Evolutionary conservation across 805 yeast species (phyloP).

Genomic region (Scheffersomyces spartinae): DNA sequence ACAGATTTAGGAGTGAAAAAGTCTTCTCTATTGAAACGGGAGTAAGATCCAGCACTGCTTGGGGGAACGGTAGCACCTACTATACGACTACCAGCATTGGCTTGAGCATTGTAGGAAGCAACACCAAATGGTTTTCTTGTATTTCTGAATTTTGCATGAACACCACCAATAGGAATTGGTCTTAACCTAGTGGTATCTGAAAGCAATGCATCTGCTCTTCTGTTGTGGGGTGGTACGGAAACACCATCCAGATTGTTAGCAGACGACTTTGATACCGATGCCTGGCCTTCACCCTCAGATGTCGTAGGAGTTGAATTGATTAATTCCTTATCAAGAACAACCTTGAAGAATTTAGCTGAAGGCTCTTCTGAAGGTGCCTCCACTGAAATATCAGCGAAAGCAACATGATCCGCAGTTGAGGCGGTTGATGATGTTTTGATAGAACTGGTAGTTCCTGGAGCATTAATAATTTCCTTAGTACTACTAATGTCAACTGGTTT

Average conservation of each 20-base stretch:
- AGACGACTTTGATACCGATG: conserved; percentile 1
- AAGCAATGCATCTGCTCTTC: conserved; percentile 31
- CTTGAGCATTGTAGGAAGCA: conserved; percentile 28
- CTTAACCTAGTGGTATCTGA: conserved; percentile 23
- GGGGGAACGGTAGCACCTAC: neutral
- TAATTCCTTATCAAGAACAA: neutral
- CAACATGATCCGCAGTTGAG: no score
- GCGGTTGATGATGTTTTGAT: no score
- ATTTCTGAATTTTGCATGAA: conserved; percentile 19
- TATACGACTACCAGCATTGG: conserved; percentile 8
- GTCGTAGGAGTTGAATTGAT: neutral
- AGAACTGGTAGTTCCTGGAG: no score
- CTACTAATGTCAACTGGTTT: no score
- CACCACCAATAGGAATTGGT: conserved; percentile 27
- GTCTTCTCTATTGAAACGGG: conserved; percentile 51
- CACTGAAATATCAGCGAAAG: neutral
- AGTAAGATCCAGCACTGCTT: conserved; percentile 1
- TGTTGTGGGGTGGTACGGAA: conserved; percentile 19
- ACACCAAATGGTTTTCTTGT: conserved; percentile 53
- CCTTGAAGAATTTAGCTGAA: neutral
- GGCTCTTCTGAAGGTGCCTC: conserved; percentile 1
- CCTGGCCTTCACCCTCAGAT: neutral
- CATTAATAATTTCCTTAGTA: no score
- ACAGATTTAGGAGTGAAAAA: conserved; percentile 72
- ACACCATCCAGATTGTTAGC: conserved; percentile 3